These are phyloP conservation scores for Incumbomyces lentus DNA, from an alignment of 2,329 filamentous ascomycete species.

Conservation along the genomic window DNA sequence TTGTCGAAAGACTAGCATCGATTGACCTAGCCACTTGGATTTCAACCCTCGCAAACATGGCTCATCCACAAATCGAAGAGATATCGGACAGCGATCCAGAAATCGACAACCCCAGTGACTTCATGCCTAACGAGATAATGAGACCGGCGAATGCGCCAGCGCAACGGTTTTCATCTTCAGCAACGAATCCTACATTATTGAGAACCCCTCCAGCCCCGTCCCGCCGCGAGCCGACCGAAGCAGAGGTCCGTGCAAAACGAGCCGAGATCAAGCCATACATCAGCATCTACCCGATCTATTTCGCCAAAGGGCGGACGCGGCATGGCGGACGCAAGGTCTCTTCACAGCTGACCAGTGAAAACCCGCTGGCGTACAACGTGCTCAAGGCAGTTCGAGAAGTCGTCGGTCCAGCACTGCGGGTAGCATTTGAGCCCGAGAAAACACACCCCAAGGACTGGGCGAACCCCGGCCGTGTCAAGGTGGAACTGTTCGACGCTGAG, in stretches of 20 bases:
- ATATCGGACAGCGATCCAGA: conserved; percentile 85
- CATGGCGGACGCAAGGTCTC: conserved; percentile 73
- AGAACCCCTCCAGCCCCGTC: conserved; percentile 41
- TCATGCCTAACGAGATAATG: conserved; percentile 37
- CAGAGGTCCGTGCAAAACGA: conserved; percentile 35
- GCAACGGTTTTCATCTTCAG: conserved; percentile 15
- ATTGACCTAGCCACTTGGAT: no score
- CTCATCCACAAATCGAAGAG: conserved; percentile 81
- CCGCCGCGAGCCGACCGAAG: conserved; percentile 22
- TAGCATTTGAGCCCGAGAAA: conserved; percentile 84
- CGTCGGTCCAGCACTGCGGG: conserved; percentile 32
- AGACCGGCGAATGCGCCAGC: conserved; percentile 27
- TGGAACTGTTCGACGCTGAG: conserved; percentile 52
- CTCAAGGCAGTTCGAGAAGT: conserved; percentile 62
- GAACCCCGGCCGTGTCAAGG: conserved; percentile 82
- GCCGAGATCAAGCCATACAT: conserved; percentile 64
- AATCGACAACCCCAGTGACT: conserved; percentile 67
- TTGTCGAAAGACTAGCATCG: no score
- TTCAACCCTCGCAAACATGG: conserved; percentile 44
- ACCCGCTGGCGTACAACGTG: conserved; percentile 82
- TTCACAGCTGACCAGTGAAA: conserved; percentile 60
- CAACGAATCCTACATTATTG: conserved; percentile 27
- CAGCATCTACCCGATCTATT: conserved; percentile 92
- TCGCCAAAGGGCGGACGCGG: conserved; percentile 61
- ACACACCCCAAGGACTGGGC: conserved; percentile 94